Conservation (phyloP, 192 early-diverging fungal species). For the Coemansia sp. region DNA sequence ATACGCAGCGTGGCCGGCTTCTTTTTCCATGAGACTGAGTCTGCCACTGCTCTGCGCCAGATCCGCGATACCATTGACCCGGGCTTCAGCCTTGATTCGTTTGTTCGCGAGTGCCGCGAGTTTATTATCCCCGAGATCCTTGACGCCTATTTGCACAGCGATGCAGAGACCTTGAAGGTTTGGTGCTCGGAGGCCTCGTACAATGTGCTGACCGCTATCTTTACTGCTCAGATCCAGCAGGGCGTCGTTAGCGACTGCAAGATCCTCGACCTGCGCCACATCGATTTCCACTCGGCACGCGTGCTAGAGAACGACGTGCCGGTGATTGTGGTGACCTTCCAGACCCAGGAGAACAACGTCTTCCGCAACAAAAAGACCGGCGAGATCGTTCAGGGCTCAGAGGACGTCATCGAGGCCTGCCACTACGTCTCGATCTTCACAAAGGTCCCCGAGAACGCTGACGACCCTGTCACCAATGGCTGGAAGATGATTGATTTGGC, state of each 20-base stretch:
- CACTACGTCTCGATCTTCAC: conserved; percentile 90
- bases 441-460: conserved; percentile 73
- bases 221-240: conserved; percentile 80
- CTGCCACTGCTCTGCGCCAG: conserved; percentile 80
- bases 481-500: conserved; percentile 93
- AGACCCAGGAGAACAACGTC: conserved; percentile 90
- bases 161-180: conserved; percentile 73
- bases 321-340: conserved; percentile 83
- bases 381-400: conserved; percentile 84
- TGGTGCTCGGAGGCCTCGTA: conserved; percentile 95
- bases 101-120: conserved; percentile 87
- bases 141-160: conserved; percentile 89
- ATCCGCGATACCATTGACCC: conserved; percentile 83
- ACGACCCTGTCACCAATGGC: conserved; percentile 82
- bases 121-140: conserved; percentile 95
- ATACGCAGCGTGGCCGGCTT: conserved; percentile 75
- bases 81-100: conserved; percentile 76
- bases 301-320: conserved; percentile 93
- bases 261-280: conserved; percentile 87
- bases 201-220: conserved; percentile 77
- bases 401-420: conserved; percentile 84
- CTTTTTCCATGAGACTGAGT: conserved; percentile 91
- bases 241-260: conserved; percentile 92
- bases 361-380: conserved; percentile 85
- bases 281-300: conserved; percentile 86